Conservation (phyloP, 2,329 filamentous ascomycete species). For the Penicillium sp. region DNA sequence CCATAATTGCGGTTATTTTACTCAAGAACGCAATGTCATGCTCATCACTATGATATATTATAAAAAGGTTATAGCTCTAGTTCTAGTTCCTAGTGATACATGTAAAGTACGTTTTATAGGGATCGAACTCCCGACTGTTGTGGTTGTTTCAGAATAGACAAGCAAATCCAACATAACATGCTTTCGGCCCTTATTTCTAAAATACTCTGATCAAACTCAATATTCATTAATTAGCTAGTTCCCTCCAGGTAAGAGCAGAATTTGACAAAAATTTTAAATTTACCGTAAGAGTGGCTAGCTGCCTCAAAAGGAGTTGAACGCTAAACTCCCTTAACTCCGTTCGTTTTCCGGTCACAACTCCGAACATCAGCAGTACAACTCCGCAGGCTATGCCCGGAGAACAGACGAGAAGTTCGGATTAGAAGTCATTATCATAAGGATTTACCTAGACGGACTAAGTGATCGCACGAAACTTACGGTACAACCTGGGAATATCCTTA, state of each 20-base stretch:
- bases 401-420: not conserved
- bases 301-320: not conserved
- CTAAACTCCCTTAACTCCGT: slow-evolving; percentile 8
- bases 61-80: no score
- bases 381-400: not conserved
- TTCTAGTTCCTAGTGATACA: no score
- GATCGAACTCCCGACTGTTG: no score
- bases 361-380: not conserved
- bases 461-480: not conserved
- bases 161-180: not conserved
- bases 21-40: not conserved
- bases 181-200: not conserved
- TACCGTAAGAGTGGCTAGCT: no score
- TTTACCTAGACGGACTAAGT: no score
- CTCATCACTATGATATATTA: not conserved
- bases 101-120: no score
- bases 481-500: not conserved
- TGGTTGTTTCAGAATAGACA: not conserved
- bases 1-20: not conserved
- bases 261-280: no score
- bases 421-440: not conserved
- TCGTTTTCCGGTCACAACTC: not conserved
- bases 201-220: no score
- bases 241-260: no score
- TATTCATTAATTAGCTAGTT: no score